Percentiles rank a stretch among this genome's conserved stretches.
Evolutionary conservation across 164 flowering plant species (phyloP).

Genomic region (Magnolia sinica): DNA sequence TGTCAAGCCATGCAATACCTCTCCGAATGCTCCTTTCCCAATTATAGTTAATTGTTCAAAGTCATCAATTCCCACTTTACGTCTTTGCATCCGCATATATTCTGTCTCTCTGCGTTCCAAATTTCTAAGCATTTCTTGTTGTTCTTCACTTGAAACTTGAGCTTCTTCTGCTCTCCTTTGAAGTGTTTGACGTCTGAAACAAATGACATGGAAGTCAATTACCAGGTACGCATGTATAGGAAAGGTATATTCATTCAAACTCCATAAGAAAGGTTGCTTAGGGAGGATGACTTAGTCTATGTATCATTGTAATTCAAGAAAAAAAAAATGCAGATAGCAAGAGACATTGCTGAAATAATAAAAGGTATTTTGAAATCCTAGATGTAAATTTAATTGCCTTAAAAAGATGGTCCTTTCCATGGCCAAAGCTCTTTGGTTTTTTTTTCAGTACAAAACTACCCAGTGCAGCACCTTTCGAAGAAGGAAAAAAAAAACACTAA

Average conservation of each 20-base stretch:
- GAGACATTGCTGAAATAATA: background rate
- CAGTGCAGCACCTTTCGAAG: too few relatives aligned
- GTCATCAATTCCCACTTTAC: slow-evolving; percentile 86
- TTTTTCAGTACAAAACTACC: too few relatives aligned
- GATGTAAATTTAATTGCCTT: too few relatives aligned
- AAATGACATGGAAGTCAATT: slow-evolving; percentile 1
- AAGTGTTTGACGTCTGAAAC: slow-evolving; percentile 56
- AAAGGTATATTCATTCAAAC: background rate
- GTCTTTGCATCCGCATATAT: slow-evolving; percentile 84
- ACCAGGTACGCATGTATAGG: background rate
- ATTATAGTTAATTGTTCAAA: slow-evolving; percentile 72
- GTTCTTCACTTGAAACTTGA: slow-evolving; percentile 62
- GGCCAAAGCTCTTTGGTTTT: too few relatives aligned
- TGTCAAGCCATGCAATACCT: slow-evolving; percentile 39
- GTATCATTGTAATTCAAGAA: background rate
- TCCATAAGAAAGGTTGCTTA: background rate
- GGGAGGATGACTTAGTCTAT: too few relatives aligned
- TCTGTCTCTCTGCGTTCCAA: slow-evolving; percentile 79
- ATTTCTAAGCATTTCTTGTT: slow-evolving; percentile 74
- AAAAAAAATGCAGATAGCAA: background rate
- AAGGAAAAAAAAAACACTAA: too few relatives aligned
- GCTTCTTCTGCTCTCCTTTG: slow-evolving; percentile 72
- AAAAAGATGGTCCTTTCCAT: too few relatives aligned
- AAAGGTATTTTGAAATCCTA: background rate
- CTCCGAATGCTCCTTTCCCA: slow-evolving; percentile 90